These are phyloP conservation scores for Cicer cuneatum DNA, from an alignment of 306 rosid species.

Conservation along the genomic window DNA sequence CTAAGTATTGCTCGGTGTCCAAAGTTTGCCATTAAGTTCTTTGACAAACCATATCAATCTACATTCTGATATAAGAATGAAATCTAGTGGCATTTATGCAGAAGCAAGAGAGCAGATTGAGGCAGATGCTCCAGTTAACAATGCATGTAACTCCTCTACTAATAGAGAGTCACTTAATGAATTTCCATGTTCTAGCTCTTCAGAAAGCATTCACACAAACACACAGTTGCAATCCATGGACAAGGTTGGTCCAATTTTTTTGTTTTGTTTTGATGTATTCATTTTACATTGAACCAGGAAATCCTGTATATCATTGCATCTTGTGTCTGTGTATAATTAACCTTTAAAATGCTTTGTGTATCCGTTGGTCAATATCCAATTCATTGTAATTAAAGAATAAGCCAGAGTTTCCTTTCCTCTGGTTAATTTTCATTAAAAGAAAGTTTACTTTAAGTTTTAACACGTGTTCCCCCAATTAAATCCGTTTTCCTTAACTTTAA, in stretches of 20 bases:
- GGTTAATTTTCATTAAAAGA: no score
- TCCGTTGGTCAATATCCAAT: not conserved
- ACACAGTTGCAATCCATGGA: slow-evolving; percentile 40
- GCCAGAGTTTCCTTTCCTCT: no score
- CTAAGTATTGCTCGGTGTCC: no score
- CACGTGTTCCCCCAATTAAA: no score
- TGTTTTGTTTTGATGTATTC: slow-evolving; percentile 27
- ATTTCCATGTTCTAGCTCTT: slow-evolving; percentile 45
- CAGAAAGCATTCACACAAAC: slow-evolving; percentile 46
- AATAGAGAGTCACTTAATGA: slow-evolving; percentile 44
- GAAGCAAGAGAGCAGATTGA: slow-evolving; percentile 37
- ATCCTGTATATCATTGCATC: slow-evolving; percentile 11
- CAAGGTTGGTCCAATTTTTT: slow-evolving; percentile 49
- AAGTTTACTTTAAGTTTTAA: no score
- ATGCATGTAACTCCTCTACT: slow-evolving; percentile 36
- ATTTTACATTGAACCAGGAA: slow-evolving; percentile 3
- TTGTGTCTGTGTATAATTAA: no score
- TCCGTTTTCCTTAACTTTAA: no score
- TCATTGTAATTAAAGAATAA: slow-evolving; percentile 1
- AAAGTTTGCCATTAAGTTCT: slow-evolving; percentile 42
- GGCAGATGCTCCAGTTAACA: slow-evolving; percentile 41
- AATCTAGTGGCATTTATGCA: slow-evolving; percentile 42
- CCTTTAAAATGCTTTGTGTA: no score
- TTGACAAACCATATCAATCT: slow-evolving; percentile 39
- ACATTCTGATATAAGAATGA: slow-evolving; percentile 48